A percentile compares a stretch with the other conserved stretches of the same genome.
These are phyloP conservation scores for Alternaria triticimaculans DNA, from an alignment of 2,329 filamentous ascomycete species.

Conservation along the genomic window DNA sequence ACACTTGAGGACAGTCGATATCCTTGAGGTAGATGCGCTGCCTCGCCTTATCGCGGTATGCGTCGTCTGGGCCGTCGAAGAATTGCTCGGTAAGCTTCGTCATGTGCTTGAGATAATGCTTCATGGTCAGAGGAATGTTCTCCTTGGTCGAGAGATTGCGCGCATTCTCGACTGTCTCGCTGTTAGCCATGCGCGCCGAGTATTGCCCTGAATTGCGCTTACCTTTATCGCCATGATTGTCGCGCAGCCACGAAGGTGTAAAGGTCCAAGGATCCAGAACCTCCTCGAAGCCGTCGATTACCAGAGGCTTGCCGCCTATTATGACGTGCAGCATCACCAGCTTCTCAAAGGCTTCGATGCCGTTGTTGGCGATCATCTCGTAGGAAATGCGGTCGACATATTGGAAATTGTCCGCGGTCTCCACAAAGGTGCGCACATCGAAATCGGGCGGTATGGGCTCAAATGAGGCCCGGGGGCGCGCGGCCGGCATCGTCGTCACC, in stretches of 20 bases:
- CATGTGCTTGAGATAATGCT: slow-evolving; percentile 91
- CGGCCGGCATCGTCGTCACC: slow-evolving; percentile 69
- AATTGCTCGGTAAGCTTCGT: slow-evolving; percentile 83
- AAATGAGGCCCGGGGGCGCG: slow-evolving; percentile 85
- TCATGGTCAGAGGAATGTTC: slow-evolving; percentile 83
- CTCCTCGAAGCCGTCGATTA: slow-evolving; percentile 87
- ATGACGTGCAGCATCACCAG: slow-evolving; percentile 85
- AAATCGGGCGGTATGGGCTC: slow-evolving; percentile 88
- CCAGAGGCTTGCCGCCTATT: slow-evolving; percentile 81
- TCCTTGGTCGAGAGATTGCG: slow-evolving; percentile 76
- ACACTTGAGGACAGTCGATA: slow-evolving; percentile 89
- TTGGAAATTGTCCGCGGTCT: slow-evolving; percentile 81
- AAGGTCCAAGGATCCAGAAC: slow-evolving; percentile 80
- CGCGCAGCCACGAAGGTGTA: slow-evolving; percentile 78
- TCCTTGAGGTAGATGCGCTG: slow-evolving; percentile 96
- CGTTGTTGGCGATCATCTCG: slow-evolving; percentile 77
- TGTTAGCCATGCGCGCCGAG: slow-evolving; percentile 35
- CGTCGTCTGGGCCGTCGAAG: slow-evolving; percentile 66
- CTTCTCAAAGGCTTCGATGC: slow-evolving; percentile 81
- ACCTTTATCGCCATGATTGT: slow-evolving; percentile 81
- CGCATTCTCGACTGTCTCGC: slow-evolving; percentile 74
- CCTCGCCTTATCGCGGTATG: slow-evolving; percentile 77
- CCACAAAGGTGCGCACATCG: slow-evolving; percentile 76
- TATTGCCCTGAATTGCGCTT: slow-evolving; percentile 37
- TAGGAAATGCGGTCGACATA: slow-evolving; percentile 83